Evolutionary conservation across 179 eudicot species (phyloP), one percentile per base, ranked within the genome.

Genomic region (Nepenthes alata): DNA sequence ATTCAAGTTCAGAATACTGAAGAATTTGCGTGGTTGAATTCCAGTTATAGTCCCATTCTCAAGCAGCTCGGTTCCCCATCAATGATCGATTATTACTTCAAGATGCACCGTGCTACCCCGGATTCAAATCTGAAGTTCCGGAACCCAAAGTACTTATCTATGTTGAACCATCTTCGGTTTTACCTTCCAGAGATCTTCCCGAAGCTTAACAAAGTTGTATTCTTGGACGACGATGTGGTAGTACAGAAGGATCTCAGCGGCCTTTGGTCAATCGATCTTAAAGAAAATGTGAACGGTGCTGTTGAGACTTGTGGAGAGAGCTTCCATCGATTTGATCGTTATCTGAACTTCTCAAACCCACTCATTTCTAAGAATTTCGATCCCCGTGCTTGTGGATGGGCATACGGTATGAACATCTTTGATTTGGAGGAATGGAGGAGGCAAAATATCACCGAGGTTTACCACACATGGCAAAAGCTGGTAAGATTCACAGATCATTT

Each of bases 371-470:
- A 84, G 38, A 85, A 61, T n/a, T 91, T 91, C 70, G 86, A 82
- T 60, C 96, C 96, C 16, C 96, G 67, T 53, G 91, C 98, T 57
- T 91, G 98, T 80, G 98, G 98, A 63, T 91, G 98, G 98, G 98
- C 98, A 15, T 91, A 76, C 74, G 98, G 98, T 59, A 91, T 91
- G 98, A 91, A 91, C 70, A 60, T 91, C 14, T 82, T 91, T 64
- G 96, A 91, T 78, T 74, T 91, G 77, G 77, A 81, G 55, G 83
- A 91, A 70, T 89, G 96, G 98, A 91, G 74, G 78, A 78, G 73
- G 78, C 98, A 91, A 76, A 84, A 89, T 61, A 86, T 91, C 62
- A 91, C 96, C 38, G 88, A 78, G n/a, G 95, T 91, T 38, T 91
- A 91, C 79, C 98, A 91, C 81, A 71, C 74, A 35, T 91, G 98